Evolutionary conservation across 805 yeast genomes (phyloP), one percentile per base, ranked within the genome.

Genomic region (Myxozyma nipponensis): DNA sequence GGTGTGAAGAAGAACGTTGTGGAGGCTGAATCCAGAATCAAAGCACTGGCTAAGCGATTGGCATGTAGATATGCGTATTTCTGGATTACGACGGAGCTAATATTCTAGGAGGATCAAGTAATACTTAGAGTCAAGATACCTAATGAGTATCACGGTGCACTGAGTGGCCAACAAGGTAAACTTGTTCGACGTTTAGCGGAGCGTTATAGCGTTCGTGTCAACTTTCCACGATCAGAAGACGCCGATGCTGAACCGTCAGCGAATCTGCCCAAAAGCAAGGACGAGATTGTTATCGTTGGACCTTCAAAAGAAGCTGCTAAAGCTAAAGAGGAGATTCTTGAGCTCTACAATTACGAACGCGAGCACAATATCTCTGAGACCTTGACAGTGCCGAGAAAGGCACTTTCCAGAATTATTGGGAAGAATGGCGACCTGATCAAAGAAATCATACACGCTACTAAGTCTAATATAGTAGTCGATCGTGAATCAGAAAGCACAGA

Each of bases 391-490:
- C 95, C 96, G 35, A 66, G 75, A 39, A 78, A 76, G 54, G 83
- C 88, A n/a, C 77, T 91, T 52, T 77, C 96, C 19, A 77, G 88
- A 64, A 82, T 93, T 51, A 89, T 93, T 66, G 98, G 98, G 62
- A 88, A 85, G 63, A 75, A 76, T 53, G 97, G 98, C 65, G 91
- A 86, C 54, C 78, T 77, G 45, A 84, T 93, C 63, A 85, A 82
- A 56, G 86, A 84, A 63, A 83, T 95, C 50, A 79, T 86, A 54
- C 89, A 83, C 45, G 79, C 76, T 37, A 71, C 81, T 35, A 86
- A 83, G 41, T 65, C 72, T n/a, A 52, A 62, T 23, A 67, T 71
- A 42, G 72, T 71, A 38, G 62, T 71, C 50, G 66, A 66, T 30
- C 75, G 72, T 22, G 73, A 72, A 44, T 68, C 67, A 17, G 68